These are phyloP conservation scores for Aureobasidium namibiae DNA, from an alignment of 2,329 filamentous ascomycete species.

Conservation along the genomic window DNA sequence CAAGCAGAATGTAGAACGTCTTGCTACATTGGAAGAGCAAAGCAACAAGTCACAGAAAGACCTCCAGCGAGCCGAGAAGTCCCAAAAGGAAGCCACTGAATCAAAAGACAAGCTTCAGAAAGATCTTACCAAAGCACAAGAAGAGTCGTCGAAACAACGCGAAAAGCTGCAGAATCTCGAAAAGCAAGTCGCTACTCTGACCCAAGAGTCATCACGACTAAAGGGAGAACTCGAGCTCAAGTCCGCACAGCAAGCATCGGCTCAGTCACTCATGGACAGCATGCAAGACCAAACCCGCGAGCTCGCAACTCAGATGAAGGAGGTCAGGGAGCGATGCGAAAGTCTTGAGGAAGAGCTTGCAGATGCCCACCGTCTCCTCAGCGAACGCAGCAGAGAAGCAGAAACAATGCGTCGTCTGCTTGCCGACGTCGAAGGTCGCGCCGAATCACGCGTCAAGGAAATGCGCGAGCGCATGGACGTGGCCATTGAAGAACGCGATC, in stretches of 20 bases:
- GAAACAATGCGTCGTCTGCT: slow-evolving; percentile 91
- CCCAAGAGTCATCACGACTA: slow-evolving; percentile 57
- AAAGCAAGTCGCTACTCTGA: slow-evolving; percentile 60
- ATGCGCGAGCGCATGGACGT: slow-evolving; percentile 84
- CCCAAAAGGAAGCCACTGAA: slow-evolving; percentile 69
- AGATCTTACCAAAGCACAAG: slow-evolving; percentile 63
- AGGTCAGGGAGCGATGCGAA: slow-evolving; percentile 72
- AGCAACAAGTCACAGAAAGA: slow-evolving; percentile 67
- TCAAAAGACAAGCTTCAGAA: slow-evolving; percentile 61
- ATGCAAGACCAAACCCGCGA: slow-evolving; percentile 91
- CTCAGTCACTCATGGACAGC: slow-evolving; percentile 76
- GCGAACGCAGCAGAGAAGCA: slow-evolving; percentile 80
- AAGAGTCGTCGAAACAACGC: slow-evolving; percentile 53
- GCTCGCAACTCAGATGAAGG: slow-evolving; percentile 83
- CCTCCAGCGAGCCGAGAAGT: slow-evolving; percentile 66
- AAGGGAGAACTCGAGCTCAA: slow-evolving; percentile 79
- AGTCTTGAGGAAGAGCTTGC: slow-evolving; percentile 85
- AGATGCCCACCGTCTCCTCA: slow-evolving; percentile 78
- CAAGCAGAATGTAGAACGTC: slow-evolving; percentile 61
- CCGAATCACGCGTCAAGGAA: slow-evolving; percentile 75
- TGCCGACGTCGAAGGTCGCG: slow-evolving; percentile 74
- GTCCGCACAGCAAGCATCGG: slow-evolving; percentile 73
- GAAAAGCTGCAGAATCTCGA: slow-evolving; percentile 65
- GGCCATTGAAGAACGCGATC: slow-evolving; percentile 87
- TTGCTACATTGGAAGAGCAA: slow-evolving; percentile 69